Percentiles rank a stretch among this genome's conserved stretches.
phyloP scores from a whole-genome alignment of 2,329 filamentous ascomycete species.

The Clarireedia hainanense region DNA sequence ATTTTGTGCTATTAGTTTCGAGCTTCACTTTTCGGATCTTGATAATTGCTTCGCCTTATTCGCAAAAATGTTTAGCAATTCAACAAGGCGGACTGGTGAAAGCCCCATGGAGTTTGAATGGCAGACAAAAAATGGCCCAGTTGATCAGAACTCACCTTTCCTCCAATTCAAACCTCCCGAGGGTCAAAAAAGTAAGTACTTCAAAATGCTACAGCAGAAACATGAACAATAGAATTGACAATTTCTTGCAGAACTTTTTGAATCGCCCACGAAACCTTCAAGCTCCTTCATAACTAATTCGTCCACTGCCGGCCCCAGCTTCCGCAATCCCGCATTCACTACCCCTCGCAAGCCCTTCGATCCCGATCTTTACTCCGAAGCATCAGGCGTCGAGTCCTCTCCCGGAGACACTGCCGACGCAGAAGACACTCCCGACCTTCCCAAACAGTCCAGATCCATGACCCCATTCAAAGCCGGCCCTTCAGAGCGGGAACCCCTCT shows the following conservation, averaged over 20 bases:
- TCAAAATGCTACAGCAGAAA: neutral
- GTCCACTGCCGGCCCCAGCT: slow-evolving; percentile 38
- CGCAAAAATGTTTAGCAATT: slow-evolving; percentile 27
- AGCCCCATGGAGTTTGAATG: slow-evolving; percentile 62
- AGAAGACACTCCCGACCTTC: slow-evolving; percentile 40
- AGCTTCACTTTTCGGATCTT: neutral
- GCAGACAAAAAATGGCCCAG: slow-evolving; percentile 42
- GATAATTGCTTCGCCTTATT: neutral
- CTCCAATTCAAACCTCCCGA: slow-evolving; percentile 38
- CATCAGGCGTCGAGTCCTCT: slow-evolving; percentile 51
- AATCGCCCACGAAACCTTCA: slow-evolving; percentile 35
- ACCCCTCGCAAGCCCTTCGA: slow-evolving; percentile 53
- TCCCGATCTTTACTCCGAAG: slow-evolving; percentile 44
- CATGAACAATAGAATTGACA: neutral
- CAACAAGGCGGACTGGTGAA: slow-evolving; percentile 50
- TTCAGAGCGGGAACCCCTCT: slow-evolving; percentile 35
- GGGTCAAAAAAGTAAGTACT: slow-evolving; percentile 21
- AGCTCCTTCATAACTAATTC: slow-evolving; percentile 42
- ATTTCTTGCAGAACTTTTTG: neutral
- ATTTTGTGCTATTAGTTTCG: neutral
- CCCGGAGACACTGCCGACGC: slow-evolving; percentile 47
- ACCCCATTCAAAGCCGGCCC: slow-evolving; percentile 43
- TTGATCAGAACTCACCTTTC: slow-evolving; percentile 56
- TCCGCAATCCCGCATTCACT: slow-evolving; percentile 57
- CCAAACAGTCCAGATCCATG: slow-evolving; percentile 42